These are phyloP conservation scores for Parafenestella ontariensis DNA, from an alignment of 2,329 filamentous ascomycete genomes.

Conservation along the genomic window DNA sequence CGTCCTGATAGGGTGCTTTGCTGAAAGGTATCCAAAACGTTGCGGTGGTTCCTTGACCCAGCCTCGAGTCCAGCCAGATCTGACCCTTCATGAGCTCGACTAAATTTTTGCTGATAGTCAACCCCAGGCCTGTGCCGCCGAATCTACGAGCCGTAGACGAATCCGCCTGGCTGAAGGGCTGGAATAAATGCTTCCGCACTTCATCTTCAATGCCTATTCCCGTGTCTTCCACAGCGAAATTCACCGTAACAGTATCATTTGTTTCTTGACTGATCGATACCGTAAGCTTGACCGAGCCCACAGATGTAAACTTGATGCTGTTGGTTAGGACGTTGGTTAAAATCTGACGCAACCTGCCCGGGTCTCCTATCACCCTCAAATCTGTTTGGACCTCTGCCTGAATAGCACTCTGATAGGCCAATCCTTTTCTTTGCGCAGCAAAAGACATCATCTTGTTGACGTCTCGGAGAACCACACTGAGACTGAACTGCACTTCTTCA, in stretches of 20 bases:
- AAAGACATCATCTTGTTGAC: constrained; percentile 89
- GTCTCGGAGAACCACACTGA: constrained; percentile 76
- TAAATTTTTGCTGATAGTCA: constrained; percentile 80
- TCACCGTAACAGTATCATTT: constrained; percentile 69
- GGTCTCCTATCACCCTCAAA: constrained; percentile 84
- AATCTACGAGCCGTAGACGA: constrained; percentile 80
- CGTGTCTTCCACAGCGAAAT: constrained; percentile 77
- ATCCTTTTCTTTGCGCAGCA: constrained; percentile 78
- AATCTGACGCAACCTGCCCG: constrained; percentile 82
- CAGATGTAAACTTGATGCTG: constrained; percentile 50
- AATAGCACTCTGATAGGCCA: constrained; percentile 73
- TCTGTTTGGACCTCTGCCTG: constrained; percentile 68
- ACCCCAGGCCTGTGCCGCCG: constrained; percentile 77
- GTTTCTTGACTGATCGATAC: constrained; percentile 70
- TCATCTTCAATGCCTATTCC: constrained; percentile 84
- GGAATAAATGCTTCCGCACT: constrained; percentile 74
- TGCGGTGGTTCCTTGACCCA: constrained; percentile 74
- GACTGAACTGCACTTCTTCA: constrained; percentile 80
- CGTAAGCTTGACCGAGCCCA: constrained; percentile 61
- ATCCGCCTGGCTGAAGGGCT: constrained; percentile 83
- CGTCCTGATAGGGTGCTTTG: constrained; percentile 66
- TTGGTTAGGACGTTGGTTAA: constrained; percentile 77
- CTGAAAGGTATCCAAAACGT: constrained; percentile 80
- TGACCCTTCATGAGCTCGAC: constrained; percentile 79
- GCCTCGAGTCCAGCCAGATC: constrained; percentile 72